Conservation (phyloP, 1,284 basidiomycete species). For the Pisolithus thermaeus region DNA sequence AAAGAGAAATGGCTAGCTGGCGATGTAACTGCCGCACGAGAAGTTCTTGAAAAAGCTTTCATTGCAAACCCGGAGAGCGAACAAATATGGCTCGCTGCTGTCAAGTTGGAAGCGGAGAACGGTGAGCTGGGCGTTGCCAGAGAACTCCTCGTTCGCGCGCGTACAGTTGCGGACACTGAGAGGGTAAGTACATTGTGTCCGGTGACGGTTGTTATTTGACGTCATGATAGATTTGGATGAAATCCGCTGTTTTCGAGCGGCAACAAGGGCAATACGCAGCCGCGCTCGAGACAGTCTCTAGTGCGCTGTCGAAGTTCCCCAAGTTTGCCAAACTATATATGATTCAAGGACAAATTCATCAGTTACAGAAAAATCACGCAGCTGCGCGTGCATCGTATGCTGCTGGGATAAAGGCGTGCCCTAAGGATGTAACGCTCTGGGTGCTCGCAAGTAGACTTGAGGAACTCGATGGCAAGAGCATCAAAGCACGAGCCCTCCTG, state of each 20-base stretch:
- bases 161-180: constrained; percentile 86
- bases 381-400: constrained; percentile 77
- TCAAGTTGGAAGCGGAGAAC: constrained; percentile 94
- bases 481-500: constrained; percentile 88
- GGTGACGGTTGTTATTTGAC: constrained; percentile 4
- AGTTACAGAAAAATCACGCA: constrained; percentile 52
- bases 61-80: constrained; percentile 95
- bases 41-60: constrained; percentile 87
- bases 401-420: constrained; percentile 77
- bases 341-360: constrained; percentile 91
- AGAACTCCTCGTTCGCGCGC: constrained; percentile 82
- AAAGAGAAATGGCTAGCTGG: constrained; percentile 91
- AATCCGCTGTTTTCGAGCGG: constrained; percentile 91
- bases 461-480: constrained; percentile 81
- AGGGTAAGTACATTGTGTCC: constrained; percentile 48
- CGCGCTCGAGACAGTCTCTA: constrained; percentile 71
- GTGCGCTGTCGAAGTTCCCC: constrained; percentile 78
- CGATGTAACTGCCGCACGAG: constrained; percentile 82
- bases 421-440: constrained; percentile 83
- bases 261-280: constrained; percentile 75
- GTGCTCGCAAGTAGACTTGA: constrained; percentile 84
- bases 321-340: constrained; percentile 90
- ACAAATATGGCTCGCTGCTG: constrained; percentile 94
- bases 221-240: constrained; percentile 89
- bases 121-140: constrained; percentile 82